Percentiles rank a stretch among this genome's conserved stretches.
Conservation (phyloP, 345 rosid species). For the Melaleuca alternifolia region DNA sequence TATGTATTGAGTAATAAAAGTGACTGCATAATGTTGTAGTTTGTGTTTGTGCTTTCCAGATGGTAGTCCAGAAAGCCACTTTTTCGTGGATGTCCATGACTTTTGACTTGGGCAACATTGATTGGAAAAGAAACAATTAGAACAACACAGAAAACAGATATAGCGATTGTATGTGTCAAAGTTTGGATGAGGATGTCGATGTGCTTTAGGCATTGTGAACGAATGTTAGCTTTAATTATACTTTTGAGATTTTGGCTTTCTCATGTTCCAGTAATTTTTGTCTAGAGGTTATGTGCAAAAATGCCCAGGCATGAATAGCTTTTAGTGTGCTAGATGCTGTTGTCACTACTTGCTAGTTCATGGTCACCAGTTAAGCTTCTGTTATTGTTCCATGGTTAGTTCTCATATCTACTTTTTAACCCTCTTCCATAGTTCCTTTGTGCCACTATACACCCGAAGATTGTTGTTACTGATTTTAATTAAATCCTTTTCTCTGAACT, state of each 20-base stretch:
- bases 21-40: background rate
- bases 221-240: background rate
- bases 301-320: background rate
- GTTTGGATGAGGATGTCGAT: background rate
- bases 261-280: background rate
- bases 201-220: background rate
- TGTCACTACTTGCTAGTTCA: background rate
- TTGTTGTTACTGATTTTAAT: background rate
- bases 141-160: background rate
- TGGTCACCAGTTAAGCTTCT: background rate
- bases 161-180: background rate
- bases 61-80: background rate
- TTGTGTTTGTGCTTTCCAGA: background rate
- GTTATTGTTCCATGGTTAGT: background rate
- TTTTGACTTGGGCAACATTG: background rate
- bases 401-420: background rate
- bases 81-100: background rate
- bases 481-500: background rate
- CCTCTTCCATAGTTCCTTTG: background rate
- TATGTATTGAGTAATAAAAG: background rate
- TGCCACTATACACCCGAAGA: background rate
- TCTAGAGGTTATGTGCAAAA: background rate
- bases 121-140: background rate
- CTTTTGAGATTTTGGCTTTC: background rate
- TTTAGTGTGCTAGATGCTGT: background rate